Evolutionary conservation across 257 asterid species (phyloP).

Genomic region (Leptodermis oblonga): DNA sequence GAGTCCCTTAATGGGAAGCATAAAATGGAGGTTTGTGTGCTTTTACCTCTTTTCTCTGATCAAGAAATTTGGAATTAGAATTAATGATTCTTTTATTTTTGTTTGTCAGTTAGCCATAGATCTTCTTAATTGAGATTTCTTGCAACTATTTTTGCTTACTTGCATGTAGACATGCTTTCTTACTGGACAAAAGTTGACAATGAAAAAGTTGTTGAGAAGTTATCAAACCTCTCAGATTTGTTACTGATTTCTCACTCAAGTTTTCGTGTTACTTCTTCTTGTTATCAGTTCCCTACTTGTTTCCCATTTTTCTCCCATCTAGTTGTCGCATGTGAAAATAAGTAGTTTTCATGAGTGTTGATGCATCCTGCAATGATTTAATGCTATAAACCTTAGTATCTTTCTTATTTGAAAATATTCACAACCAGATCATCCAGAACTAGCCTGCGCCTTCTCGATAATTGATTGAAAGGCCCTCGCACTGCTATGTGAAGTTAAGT

Average conservation of each 20-base stretch:
- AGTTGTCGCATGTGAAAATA: neutral
- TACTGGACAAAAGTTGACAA: neutral
- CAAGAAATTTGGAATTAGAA: neutral
- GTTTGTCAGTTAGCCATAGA: neutral
- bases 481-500: neutral
- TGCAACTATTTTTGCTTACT: neutral
- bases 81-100: neutral
- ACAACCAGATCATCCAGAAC: neutral
- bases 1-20: slow-evolving; percentile 89
- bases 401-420: neutral
- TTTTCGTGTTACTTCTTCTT: neutral
- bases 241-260: neutral
- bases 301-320: neutral
- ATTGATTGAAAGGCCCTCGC: neutral
- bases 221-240: neutral
- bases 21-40: slow-evolving; percentile 82
- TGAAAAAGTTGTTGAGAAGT: neutral
- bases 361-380: slow-evolving; percentile 4
- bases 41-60: slow-evolving; percentile 11
- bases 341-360: neutral
- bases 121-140: neutral
- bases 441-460: neutral
- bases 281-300: neutral
- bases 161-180: neutral
- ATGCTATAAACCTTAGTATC: neutral